Conservation (phyloP, 2,329 filamentous ascomycete genomes). For the Podosphaera leucotricha region DNA sequence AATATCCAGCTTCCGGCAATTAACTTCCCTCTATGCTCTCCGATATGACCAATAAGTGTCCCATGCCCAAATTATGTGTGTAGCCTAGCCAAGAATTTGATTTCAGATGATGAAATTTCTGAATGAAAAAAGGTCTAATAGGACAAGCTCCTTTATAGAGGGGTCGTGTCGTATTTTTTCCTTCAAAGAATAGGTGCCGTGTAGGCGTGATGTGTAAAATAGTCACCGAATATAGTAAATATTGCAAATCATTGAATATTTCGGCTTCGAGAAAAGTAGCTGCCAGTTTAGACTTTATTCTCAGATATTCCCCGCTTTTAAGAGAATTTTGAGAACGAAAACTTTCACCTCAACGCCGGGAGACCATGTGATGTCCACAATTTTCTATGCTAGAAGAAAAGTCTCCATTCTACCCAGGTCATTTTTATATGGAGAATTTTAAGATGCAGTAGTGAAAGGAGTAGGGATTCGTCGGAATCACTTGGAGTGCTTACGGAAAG, state of each 20-base stretch:
- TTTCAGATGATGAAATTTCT: background rate
- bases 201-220: background rate
- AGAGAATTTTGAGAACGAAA: background rate
- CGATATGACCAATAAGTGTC: background rate
- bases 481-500: constrained; percentile 58
- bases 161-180: background rate
- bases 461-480: constrained; percentile 16
- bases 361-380: background rate
- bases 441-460: background rate
- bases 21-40: background rate
- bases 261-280: background rate
- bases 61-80: background rate
- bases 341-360: background rate
- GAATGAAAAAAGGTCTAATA: background rate
- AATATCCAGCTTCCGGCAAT: background rate
- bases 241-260: background rate
- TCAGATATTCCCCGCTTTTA: background rate
- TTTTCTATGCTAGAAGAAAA: background rate
- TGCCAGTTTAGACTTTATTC: background rate
- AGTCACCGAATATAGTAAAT: background rate
- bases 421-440: background rate
- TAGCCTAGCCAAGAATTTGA: background rate
- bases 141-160: background rate
- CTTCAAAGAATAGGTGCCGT: background rate
- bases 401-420: background rate